Evolutionary conservation across 2,329 filamentous ascomycete species (phyloP).

Genomic region (Beauveria sp.): DNA sequence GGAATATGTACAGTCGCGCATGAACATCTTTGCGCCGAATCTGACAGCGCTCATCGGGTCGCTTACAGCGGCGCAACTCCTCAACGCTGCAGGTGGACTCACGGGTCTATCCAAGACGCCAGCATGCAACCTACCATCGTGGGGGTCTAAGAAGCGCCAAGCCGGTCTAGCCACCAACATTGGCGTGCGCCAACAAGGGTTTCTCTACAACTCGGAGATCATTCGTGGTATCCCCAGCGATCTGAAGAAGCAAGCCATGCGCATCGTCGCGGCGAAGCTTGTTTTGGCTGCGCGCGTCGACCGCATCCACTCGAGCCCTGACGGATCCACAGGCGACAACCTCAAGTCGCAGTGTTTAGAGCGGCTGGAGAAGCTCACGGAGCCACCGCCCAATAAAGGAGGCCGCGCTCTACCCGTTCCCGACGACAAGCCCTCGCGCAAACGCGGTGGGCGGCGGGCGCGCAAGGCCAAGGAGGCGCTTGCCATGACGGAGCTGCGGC

Average conservation of each 20-base stretch:
- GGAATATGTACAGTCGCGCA: slow-evolving; percentile 92
- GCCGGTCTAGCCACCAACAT: slow-evolving; percentile 88
- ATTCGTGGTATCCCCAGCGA: slow-evolving; percentile 79
- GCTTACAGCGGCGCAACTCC: slow-evolving; percentile 88
- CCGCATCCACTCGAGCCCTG: slow-evolving; percentile 69
- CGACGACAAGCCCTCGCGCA: slow-evolving; percentile 89
- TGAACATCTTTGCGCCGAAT: slow-evolving; percentile 94
- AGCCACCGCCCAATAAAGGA: slow-evolving; percentile 84
- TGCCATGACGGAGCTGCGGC: slow-evolving; percentile 92
- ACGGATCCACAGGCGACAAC: slow-evolving; percentile 76
- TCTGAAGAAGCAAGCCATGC: slow-evolving; percentile 86
- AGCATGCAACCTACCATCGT: slow-evolving; percentile 82
- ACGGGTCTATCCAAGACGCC: slow-evolving; percentile 86
- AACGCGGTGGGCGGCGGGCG: slow-evolving; percentile 82
- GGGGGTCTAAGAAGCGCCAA: slow-evolving; percentile 82
- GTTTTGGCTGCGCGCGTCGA: slow-evolving; percentile 91
- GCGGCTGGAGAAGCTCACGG: slow-evolving; percentile 84
- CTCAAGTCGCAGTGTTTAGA: slow-evolving; percentile 77
- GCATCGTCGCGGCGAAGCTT: slow-evolving; percentile 88
- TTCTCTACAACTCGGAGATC: slow-evolving; percentile 84
- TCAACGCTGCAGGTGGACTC: slow-evolving; percentile 87
- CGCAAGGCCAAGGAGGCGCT: slow-evolving; percentile 94
- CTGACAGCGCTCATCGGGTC: slow-evolving; percentile 85
- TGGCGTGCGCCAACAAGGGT: slow-evolving; percentile 84
- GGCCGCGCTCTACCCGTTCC: slow-evolving; percentile 80